Percentiles rank a stretch among this genome's conserved stretches.
Conservation (phyloP, 768 basidiomycete genomes). For the Agrocybe praecox region DNA sequence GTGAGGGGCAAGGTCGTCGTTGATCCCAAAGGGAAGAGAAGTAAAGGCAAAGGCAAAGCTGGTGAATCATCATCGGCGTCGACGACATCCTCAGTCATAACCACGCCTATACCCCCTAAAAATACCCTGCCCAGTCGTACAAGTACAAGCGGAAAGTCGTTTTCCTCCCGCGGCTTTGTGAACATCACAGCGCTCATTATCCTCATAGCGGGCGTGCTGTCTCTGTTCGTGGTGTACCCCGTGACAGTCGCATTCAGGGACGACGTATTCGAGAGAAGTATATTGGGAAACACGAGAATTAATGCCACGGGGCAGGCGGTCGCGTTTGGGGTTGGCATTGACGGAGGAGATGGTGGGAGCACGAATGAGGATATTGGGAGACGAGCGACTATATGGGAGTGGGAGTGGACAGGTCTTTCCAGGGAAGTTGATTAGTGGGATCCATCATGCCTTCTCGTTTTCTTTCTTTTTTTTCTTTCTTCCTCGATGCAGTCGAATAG, state of each 20-base stretch:
- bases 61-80: too few species aligned
- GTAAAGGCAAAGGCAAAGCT: not conserved
- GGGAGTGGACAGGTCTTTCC: not conserved
- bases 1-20: slow-evolving; percentile 7
- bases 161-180: slow-evolving; percentile 38
- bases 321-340: not conserved
- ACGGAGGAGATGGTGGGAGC: not conserved
- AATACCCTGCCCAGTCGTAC: not conserved
- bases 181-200: slow-evolving; percentile 69
- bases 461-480: not conserved
- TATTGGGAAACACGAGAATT: slow-evolving; percentile 59
- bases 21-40: not conserved
- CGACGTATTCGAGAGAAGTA: slow-evolving; percentile 37
- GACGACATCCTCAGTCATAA: not conserved
- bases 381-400: not conserved
- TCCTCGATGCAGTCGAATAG: too few species aligned
- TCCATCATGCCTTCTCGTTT: not conserved
- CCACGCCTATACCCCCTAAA: not conserved
- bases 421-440: not conserved
- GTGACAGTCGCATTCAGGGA: slow-evolving; percentile 47
- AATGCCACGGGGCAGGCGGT: slow-evolving; percentile 70
- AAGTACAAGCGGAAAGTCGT: not conserved
- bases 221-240: slow-evolving; percentile 80
- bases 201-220: slow-evolving; percentile 58
- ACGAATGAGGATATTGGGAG: not conserved